Evolutionary conservation across 1,284 basidiomycete genomes (phyloP).

Genomic region (Apiotrichum montevideense): DNA sequence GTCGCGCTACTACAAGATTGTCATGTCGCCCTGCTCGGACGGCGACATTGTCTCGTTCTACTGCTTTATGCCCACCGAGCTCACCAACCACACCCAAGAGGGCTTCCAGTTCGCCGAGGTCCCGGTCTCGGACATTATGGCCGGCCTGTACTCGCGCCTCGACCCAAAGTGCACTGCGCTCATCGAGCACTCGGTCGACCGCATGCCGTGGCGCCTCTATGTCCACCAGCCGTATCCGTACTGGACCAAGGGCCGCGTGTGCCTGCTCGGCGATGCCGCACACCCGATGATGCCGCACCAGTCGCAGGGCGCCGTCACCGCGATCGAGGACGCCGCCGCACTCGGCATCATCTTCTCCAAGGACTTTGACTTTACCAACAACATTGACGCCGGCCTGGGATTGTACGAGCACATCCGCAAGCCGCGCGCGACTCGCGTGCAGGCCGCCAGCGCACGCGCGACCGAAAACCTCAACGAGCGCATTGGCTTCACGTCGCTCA

Average conservation of each 20-base stretch:
- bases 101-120: conserved; percentile 44
- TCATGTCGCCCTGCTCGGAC: conserved; percentile 42
- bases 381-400: conserved; percentile 34
- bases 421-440: conserved; percentile 45
- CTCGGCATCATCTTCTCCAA: conserved; percentile 34
- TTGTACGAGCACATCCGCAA: conserved; percentile 46
- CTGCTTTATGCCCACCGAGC: conserved; percentile 40
- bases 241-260: conserved; percentile 36
- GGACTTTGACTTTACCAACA: conserved; percentile 32
- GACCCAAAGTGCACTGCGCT: conserved; percentile 40
- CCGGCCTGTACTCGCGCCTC: conserved; percentile 34
- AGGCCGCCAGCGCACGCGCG: conserved; percentile 36
- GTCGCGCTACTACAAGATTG: conserved; percentile 44
- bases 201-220: conserved; percentile 46
- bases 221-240: conserved; percentile 41
- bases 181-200: conserved; percentile 40
- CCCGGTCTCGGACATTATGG: conserved; percentile 39
- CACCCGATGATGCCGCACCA: conserved; percentile 42
- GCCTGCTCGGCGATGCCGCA: conserved; percentile 39
- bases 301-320: conserved; percentile 36
- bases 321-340: conserved; percentile 41
- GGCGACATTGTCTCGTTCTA: conserved; percentile 46
- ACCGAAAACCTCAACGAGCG: conserved; percentile 47
- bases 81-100: conserved; percentile 45
- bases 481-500: conserved; percentile 45